Conservation (phyloP, 2,329 filamentous ascomycete genomes). For the Fusarium sp. region DNA sequence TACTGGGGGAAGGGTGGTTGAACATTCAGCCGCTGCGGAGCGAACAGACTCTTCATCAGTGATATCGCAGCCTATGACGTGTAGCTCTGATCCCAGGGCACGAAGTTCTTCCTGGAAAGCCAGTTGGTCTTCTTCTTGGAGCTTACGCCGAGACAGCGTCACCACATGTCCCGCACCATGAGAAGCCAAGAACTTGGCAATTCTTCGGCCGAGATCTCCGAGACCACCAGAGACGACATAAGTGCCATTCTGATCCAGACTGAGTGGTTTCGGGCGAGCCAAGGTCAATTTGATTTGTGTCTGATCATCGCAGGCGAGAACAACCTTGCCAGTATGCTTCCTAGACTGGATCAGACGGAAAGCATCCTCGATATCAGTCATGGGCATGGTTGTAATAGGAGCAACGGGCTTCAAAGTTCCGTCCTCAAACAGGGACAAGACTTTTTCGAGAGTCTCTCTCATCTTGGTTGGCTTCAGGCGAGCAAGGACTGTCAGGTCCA, state of each 20-base stretch:
- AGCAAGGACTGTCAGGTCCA: constrained; percentile 48
- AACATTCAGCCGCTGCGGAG: constrained; percentile 5
- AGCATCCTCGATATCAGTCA: constrained; percentile 47
- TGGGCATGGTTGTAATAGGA: constrained; percentile 30
- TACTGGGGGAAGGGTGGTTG: constrained; percentile 10
- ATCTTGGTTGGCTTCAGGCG: constrained; percentile 14
- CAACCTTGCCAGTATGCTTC: constrained; percentile 53
- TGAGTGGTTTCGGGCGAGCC: constrained; percentile 9
- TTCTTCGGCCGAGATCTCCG: constrained; percentile 24
- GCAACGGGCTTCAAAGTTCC: constrained; percentile 7
- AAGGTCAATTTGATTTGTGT: constrained; percentile 16
- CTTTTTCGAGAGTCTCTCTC: constrained; percentile 12
- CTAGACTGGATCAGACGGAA: constrained; percentile 53
- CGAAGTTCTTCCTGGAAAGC: constrained; percentile 7
- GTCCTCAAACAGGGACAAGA: constrained; percentile 12
- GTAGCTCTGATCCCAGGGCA: constrained; percentile 6
- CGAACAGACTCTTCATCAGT: constrained; percentile 19
- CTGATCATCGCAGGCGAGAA: constrained; percentile 40
- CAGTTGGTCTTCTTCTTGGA: constrained; percentile 1
- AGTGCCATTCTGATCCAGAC: constrained; percentile 33
- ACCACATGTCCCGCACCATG: constrained; percentile 23
- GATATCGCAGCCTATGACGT: constrained; percentile 16
- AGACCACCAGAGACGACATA: constrained; percentile 45
- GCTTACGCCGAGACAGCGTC: constrained; percentile 17
- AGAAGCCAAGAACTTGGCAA: constrained; percentile 12